Conservation (phyloP, 345 rosid species). For the Noccaea bulbosa region DNA sequence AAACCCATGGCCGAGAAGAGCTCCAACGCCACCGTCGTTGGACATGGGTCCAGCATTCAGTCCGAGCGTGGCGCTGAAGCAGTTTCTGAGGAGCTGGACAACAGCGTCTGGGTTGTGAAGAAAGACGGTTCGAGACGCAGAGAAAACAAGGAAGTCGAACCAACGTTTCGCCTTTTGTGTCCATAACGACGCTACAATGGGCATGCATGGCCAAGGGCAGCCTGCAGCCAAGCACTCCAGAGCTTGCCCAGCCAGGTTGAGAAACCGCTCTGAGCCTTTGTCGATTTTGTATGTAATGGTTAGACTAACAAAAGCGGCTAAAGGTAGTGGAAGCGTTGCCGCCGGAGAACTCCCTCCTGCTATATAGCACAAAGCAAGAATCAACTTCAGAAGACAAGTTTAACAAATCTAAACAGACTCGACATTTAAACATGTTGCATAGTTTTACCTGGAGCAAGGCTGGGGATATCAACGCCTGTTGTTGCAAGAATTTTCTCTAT, state of each 20-base stretch:
- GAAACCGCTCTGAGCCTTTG: conserved; percentile 79
- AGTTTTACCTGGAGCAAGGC: conserved; percentile 80
- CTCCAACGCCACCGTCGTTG: conserved; percentile 81
- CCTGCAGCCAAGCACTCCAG: conserved; percentile 87
- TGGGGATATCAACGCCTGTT: conserved; percentile 91
- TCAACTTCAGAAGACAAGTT: conserved; percentile 31
- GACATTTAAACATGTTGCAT: not conserved
- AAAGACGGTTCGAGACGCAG: conserved; percentile 96
- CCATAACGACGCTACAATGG: conserved; percentile 90
- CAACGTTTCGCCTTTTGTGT: conserved; percentile 97
- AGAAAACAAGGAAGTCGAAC: conserved; percentile 91
- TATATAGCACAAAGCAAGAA: conserved; percentile 34
- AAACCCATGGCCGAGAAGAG: conserved; percentile 95
- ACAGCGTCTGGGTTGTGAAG: conserved; percentile 84
- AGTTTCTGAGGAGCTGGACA: conserved; percentile 87
- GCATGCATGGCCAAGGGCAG: conserved; percentile 99
- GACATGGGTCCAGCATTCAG: conserved; percentile 57
- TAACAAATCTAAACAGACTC: conserved; percentile 9
- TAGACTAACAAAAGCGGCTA: conserved; percentile 96
- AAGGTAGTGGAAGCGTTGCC: conserved; percentile 89
- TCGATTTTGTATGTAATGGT: conserved; percentile 93
- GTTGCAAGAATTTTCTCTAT: conserved; percentile 85
- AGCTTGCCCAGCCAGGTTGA: conserved; percentile 86
- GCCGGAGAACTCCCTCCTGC: conserved; percentile 78
- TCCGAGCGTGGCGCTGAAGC: conserved; percentile 86